These are phyloP conservation scores for Leccinellum luteum DNA, from an alignment of 768 basidiomycete species.

Conservation along the genomic window DNA sequence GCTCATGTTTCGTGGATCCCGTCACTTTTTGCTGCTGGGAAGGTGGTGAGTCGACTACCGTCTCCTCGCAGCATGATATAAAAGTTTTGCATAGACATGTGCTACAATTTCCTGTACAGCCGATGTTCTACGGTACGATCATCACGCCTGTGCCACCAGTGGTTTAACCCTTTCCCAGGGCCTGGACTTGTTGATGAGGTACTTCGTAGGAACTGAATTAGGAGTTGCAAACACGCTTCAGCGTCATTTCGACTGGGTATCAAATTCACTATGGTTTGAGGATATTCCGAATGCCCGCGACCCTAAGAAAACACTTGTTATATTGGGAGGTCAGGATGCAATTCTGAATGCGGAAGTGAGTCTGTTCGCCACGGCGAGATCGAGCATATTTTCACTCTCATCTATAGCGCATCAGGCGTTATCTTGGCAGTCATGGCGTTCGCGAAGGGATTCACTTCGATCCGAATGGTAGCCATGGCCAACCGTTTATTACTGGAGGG, in stretches of 20 bases:
- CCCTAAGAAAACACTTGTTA: slow-evolving; percentile 61
- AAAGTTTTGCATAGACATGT: slow-evolving; percentile 58
- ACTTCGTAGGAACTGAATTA: slow-evolving; percentile 84
- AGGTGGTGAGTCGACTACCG: slow-evolving; percentile 56
- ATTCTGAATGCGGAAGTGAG: slow-evolving; percentile 73
- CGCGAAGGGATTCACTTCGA: slow-evolving; percentile 65
- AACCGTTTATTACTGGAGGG: slow-evolving; percentile 52
- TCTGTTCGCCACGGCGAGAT: neutral
- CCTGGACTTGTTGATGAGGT: slow-evolving; percentile 77
- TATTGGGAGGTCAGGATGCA: slow-evolving; percentile 80
- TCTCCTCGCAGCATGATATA: neutral
- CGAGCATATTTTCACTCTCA: neutral
- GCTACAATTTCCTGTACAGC: slow-evolving; percentile 87
- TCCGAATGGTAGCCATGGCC: slow-evolving; percentile 59
- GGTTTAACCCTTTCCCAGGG: slow-evolving; percentile 43
- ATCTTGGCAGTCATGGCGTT: slow-evolving; percentile 74
- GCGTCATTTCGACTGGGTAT: slow-evolving; percentile 81
- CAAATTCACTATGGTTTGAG: slow-evolving; percentile 88
- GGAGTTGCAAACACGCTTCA: slow-evolving; percentile 85
- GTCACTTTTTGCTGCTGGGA: slow-evolving; percentile 93
- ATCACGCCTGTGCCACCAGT: slow-evolving; percentile 1
- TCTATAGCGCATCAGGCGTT: slow-evolving; percentile 63
- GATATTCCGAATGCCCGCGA: slow-evolving; percentile 81
- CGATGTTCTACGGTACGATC: slow-evolving; percentile 55
- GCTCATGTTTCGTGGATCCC: slow-evolving; percentile 91